Percentiles rank a stretch among this genome's conserved stretches.
Conservation (phyloP, 75 land plant species). For the Pinus taeda region DNA sequence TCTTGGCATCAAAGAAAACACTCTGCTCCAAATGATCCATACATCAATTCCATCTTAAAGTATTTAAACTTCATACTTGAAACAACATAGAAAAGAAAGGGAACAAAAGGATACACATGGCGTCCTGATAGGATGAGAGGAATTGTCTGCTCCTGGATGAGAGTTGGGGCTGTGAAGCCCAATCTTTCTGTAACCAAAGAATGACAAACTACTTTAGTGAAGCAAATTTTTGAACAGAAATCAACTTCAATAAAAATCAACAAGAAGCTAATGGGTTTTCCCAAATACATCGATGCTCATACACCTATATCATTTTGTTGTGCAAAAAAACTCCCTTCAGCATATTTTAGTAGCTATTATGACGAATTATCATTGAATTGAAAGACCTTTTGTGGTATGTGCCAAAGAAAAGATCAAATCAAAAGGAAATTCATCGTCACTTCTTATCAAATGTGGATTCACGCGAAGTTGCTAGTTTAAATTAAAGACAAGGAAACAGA, state of each 20-base stretch:
- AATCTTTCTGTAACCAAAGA: conserved; percentile 36
- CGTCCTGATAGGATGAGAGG: conserved; percentile 75
- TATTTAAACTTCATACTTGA: background rate
- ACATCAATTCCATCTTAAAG: background rate
- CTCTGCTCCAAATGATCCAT: background rate
- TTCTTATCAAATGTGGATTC: no score
- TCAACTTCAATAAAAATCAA: background rate
- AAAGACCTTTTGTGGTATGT: background rate
- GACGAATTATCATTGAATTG: background rate
- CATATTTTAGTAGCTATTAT: background rate
- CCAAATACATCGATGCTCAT: background rate
- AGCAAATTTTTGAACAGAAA: background rate
- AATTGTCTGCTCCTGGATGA: conserved; percentile 77
- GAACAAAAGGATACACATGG: conserved; percentile 74
- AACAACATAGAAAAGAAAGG: background rate
- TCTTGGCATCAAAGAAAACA: conserved; percentile 8
- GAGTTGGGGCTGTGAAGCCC: conserved; percentile 80
- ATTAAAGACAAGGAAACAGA: no score
- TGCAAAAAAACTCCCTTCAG: background rate
- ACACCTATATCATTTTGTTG: background rate
- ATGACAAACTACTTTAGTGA: background rate
- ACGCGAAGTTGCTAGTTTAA: no score
- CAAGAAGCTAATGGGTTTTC: background rate
- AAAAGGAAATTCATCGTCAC: background rate
- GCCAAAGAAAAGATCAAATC: background rate